Evolutionary conservation across 2,329 filamentous ascomycete genomes (phyloP).

Genomic region (Leptographium wingfieldii): DNA sequence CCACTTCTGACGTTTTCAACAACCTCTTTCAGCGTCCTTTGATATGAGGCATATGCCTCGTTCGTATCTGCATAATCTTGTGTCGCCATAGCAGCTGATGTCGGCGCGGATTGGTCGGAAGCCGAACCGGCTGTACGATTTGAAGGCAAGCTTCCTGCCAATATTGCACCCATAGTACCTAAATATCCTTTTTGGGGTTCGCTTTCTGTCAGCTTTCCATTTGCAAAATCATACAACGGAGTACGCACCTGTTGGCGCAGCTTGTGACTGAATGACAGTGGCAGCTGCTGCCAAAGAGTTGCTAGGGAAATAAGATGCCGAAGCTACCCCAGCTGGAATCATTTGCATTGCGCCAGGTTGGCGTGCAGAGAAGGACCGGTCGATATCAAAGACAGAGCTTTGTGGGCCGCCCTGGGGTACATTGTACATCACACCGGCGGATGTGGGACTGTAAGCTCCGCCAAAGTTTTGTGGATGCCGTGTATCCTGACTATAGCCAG

Average conservation of each 20-base stretch:
- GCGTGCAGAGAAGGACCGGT: slow-evolving; percentile 62
- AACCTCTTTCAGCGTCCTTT: slow-evolving; percentile 48
- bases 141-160: slow-evolving; percentile 24
- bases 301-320: slow-evolving; percentile 63
- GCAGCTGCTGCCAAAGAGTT: slow-evolving; percentile 50
- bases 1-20: slow-evolving; percentile 57
- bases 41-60: slow-evolving; percentile 56
- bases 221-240: slow-evolving; percentile 54
- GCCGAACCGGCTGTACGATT: slow-evolving; percentile 17
- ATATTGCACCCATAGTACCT: slow-evolving; percentile 30
- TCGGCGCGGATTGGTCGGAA: neutral
- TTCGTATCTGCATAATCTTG: slow-evolving; percentile 24
- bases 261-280: slow-evolving; percentile 36
- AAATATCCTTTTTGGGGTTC: slow-evolving; percentile 43
- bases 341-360: slow-evolving; percentile 69
- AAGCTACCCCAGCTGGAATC: slow-evolving; percentile 50
- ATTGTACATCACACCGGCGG: slow-evolving; percentile 70
- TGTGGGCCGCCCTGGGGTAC: slow-evolving; percentile 51
- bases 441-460: slow-evolving; percentile 40
- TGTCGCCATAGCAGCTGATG: neutral
- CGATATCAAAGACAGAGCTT: slow-evolving; percentile 57
- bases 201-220: slow-evolving; percentile 38
- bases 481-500: slow-evolving; percentile 51
- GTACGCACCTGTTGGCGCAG: slow-evolving; percentile 30
- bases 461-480: slow-evolving; percentile 42